Percentiles rank a stretch among this genome's conserved stretches.
These are phyloP conservation scores for Penicillium sp. DNA, from an alignment of 2,329 filamentous ascomycete species.

Conservation along the genomic window DNA sequence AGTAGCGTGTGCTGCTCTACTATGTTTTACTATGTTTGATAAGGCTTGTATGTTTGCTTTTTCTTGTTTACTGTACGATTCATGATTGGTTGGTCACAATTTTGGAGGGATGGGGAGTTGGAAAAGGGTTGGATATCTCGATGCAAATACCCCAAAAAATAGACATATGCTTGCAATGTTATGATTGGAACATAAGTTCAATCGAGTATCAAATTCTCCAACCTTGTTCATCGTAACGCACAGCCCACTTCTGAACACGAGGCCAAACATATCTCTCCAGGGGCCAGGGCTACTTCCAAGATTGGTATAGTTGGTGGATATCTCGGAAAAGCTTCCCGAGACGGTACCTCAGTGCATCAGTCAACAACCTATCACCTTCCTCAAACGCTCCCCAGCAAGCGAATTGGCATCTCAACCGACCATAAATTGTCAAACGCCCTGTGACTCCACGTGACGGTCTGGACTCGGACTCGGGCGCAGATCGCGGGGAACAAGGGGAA, in stretches of 20 bases:
- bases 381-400: background rate
- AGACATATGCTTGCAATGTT: background rate
- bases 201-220: no score
- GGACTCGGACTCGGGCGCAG: conserved; percentile 10
- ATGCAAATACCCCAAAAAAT: no score
- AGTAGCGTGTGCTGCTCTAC: conserved; percentile 17
- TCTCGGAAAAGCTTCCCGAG: conserved; percentile 4
- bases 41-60: conserved; percentile 3
- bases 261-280: no score
- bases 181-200: background rate
- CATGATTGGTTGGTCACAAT: conserved; percentile 5
- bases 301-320: background rate
- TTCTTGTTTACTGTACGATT: conserved; percentile 9
- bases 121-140: background rate
- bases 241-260: no score
- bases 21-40: background rate
- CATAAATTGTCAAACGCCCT: background rate
- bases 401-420: background rate
- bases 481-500: conserved; percentile 17
- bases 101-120: conserved; percentile 1
- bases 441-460: conserved; percentile 22
- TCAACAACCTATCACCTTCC: conserved; percentile 1
- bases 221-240: no score
- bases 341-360: background rate
- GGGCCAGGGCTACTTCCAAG: no score